Conservation (phyloP, 805 yeast genomes). For the Lachancea sp. region DNA sequence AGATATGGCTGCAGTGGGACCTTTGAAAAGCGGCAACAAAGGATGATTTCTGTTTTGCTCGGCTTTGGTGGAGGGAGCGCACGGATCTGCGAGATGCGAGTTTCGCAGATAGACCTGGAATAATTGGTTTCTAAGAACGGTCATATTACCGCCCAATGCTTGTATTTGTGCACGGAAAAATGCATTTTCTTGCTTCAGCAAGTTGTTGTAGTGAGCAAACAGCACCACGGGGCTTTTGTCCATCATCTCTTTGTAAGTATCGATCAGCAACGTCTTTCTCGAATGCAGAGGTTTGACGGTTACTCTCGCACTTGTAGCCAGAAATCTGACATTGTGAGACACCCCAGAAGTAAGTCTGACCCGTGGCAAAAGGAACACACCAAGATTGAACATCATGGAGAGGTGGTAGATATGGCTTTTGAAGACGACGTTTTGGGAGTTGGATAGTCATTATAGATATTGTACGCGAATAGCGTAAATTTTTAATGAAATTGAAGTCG, state of each 20-base stretch:
- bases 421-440: not conserved
- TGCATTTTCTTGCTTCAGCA: slow-evolving; percentile 62
- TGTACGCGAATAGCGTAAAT: too few relatives aligned
- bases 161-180: slow-evolving; percentile 54
- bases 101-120: slow-evolving; percentile 74
- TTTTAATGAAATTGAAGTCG: too few relatives aligned
- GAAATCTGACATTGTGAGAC: not conserved
- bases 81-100: slow-evolving; percentile 62
- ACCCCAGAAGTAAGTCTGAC: not conserved
- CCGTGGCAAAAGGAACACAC: not conserved
- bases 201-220: slow-evolving; percentile 79
- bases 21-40: slow-evolving; percentile 58
- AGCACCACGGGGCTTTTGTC: slow-evolving; percentile 63
- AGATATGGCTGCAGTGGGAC: slow-evolving; percentile 80
- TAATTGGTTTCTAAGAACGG: slow-evolving; percentile 60
- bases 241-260: slow-evolving; percentile 67
- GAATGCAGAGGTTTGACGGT: slow-evolving; percentile 61
- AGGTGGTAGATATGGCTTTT: not conserved
- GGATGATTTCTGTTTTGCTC: slow-evolving; percentile 53
- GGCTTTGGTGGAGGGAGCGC: slow-evolving; percentile 47
- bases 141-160: slow-evolving; percentile 61
- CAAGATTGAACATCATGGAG: not conserved
- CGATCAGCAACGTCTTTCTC: slow-evolving; percentile 82
- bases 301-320: slow-evolving; percentile 29
- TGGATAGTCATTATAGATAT: not conserved